Conservation (phyloP, 116 monocot species). For the Iris pallida region DNA sequence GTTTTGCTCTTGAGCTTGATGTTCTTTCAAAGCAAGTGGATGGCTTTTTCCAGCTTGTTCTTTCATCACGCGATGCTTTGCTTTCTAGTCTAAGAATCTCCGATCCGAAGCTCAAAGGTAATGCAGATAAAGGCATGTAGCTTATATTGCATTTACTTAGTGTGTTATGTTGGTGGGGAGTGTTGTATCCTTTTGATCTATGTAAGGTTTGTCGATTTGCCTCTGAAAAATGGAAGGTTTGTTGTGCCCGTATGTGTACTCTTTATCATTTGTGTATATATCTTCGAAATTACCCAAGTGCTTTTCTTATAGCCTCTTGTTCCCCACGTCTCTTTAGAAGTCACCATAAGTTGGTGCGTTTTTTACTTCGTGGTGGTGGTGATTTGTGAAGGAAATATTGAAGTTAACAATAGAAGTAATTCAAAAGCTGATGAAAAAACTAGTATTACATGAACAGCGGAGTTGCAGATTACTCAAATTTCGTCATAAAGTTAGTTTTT, state of each 20-base stretch:
- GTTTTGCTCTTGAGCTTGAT: constrained; percentile 43
- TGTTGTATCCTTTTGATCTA: neutral
- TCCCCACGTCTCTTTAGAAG: too few relatives aligned
- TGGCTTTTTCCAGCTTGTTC: constrained; percentile 69
- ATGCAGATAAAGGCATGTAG: constrained; percentile 4
- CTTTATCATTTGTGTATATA: neutral
- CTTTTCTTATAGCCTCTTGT: neutral
- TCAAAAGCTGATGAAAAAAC: too few relatives aligned
- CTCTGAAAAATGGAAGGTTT: neutral
- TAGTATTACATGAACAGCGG: too few relatives aligned
- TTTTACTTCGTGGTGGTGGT: too few relatives aligned
- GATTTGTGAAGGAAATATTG: too few relatives aligned
- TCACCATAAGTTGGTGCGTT: too few relatives aligned
- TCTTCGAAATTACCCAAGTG: constrained; percentile 1
- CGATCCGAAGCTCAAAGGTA: neutral
- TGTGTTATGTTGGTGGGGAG: neutral
- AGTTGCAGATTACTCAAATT: too few relatives aligned
- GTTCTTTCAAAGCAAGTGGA: constrained; percentile 48
- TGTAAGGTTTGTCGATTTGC: neutral
- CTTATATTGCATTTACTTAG: neutral
- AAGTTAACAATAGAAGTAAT: too few relatives aligned
- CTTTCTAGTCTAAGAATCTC: constrained; percentile 48
- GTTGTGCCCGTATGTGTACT: constrained; percentile 1
- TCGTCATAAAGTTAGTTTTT: too few relatives aligned
- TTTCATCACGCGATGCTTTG: constrained; percentile 61